Evolutionary conservation across 2,329 filamentous ascomycete genomes (phyloP), one percentile per base, ranked within the genome.

Genomic region (Calonectria henricotiae): DNA sequence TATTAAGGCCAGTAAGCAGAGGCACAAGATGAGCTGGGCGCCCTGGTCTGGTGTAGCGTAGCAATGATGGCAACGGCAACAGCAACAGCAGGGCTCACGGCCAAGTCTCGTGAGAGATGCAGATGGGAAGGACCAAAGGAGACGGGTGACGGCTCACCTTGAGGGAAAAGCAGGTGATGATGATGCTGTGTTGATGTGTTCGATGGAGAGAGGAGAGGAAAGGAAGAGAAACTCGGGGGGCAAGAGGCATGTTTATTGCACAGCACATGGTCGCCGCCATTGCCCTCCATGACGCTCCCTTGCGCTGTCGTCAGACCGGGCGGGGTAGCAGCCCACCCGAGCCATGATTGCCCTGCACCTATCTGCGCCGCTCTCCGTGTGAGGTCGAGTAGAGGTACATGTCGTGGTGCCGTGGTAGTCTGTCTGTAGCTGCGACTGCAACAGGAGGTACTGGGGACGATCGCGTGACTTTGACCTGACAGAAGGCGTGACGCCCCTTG

Each of bases 221-320:
- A 77, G 60, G 67, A 71, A 73, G 72, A 60, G 69, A 73, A 71
- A 71, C 68, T 65, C 74, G 77, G 77, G 79, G 77, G 77, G 75
- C 72, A 75, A 66, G 72, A 72, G 75, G 77, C 74, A 78, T 80
- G 76, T 80, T 69, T 80, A 81, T 81, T 80, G 74, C 73, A 70
- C 73, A 74, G 70, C 75, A 71, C 68, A 70, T 76, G 69, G 51
- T 70, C 68, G 39, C 58, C 65, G 62, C 65, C 61, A 60, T 65
- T 54, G 46, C 78, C 76, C 69, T 76, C 35, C 71, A 73, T 72
- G 37, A 61, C 55, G 51, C 32, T 64, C 46, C 62, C 35, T 58
- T 76, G 76, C 77, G 79, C 78, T 81, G 81, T 82, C 80, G 81
- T 83, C 82, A 83, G 81, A 82, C 79, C 80, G 82, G 82, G 83